phyloP scores from a whole-genome alignment of 495 filamentous ascomycete species.

The Clohesyomyces aquaticus region DNA sequence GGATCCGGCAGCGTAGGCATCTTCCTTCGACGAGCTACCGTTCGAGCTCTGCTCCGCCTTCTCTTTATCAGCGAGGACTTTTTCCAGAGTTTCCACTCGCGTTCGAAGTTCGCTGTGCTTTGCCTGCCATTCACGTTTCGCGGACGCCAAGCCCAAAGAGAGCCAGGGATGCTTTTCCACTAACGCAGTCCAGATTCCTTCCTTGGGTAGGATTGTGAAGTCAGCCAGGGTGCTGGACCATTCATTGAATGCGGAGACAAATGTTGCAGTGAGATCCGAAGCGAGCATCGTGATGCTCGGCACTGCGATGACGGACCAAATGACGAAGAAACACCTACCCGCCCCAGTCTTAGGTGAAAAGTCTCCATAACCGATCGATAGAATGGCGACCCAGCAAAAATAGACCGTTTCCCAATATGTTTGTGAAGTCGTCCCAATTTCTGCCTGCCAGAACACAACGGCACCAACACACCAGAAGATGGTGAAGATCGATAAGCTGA shows the following conservation, averaged over 20 bases:
- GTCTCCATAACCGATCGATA: slow-evolving; percentile 51
- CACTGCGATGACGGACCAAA: slow-evolving; percentile 58
- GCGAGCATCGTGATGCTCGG: slow-evolving; percentile 70
- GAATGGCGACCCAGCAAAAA: slow-evolving; percentile 51
- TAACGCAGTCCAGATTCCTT: slow-evolving; percentile 52
- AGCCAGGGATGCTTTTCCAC: slow-evolving; percentile 52
- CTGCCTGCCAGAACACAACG: slow-evolving; percentile 47
- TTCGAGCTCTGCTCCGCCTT: slow-evolving; percentile 4
- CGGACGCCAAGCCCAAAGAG: slow-evolving; percentile 45
- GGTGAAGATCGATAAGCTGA: slow-evolving; percentile 44
- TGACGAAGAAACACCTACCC: slow-evolving; percentile 48
- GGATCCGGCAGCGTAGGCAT: slow-evolving; percentile 4
- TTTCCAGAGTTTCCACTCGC: slow-evolving; percentile 23
- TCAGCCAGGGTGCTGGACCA: slow-evolving; percentile 58
- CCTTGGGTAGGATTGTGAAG: slow-evolving; percentile 61
- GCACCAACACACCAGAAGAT: slow-evolving; percentile 50
- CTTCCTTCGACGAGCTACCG: not conserved
- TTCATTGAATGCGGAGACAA: slow-evolving; percentile 59
- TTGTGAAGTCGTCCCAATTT: slow-evolving; percentile 39
- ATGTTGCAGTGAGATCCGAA: slow-evolving; percentile 63
- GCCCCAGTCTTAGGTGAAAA: slow-evolving; percentile 47
- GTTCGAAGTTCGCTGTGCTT: slow-evolving; percentile 43
- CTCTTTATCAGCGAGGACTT: slow-evolving; percentile 7
- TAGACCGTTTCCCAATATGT: slow-evolving; percentile 50
- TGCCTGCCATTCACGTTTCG: slow-evolving; percentile 34